phyloP scores from a whole-genome alignment of 352 stramenopile species.

The Pythium pyrilobum region DNA sequence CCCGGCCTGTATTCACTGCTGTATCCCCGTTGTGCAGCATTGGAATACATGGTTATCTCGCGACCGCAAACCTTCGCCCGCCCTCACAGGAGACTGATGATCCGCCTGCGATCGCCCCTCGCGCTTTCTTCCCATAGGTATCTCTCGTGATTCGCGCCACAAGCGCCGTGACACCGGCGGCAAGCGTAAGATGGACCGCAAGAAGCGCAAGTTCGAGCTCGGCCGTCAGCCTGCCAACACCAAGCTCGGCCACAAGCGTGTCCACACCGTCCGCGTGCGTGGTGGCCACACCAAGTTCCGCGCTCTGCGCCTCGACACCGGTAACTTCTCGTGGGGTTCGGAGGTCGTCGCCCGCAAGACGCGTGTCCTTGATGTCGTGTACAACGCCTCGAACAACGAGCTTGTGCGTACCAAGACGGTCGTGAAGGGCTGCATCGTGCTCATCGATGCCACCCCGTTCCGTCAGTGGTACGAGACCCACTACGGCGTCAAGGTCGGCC shows the following conservation, averaged over 20 bases:
- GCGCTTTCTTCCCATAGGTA: conserved; percentile 81
- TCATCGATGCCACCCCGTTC: conserved; percentile 99
- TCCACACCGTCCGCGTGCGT: conserved; percentile 94
- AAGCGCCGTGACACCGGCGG: conserved; percentile 99
- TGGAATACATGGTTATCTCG: conserved; percentile 49
- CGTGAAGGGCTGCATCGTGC: conserved; percentile 98
- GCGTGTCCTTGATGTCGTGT: conserved; percentile 99
- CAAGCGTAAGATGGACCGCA: conserved; percentile 96
- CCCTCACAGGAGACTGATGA: conserved; percentile 14
- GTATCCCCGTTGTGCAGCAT: conserved; percentile 89
- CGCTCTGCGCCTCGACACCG: conserved; percentile 96
- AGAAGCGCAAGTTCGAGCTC: conserved; percentile 99
- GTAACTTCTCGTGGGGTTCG: conserved; percentile 99
- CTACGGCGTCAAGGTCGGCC: conserved; percentile 94
- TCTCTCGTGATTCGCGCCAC: conserved; percentile 99
- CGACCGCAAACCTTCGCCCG: background rate
- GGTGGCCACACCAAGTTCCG: conserved; percentile 99
- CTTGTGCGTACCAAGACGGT: conserved; percentile 99
- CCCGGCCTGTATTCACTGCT: conserved; percentile 76
- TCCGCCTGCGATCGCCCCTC: conserved; percentile 3
- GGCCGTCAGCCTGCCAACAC: conserved; percentile 97
- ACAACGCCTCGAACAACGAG: conserved; percentile 99
- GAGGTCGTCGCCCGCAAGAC: conserved; percentile 98
- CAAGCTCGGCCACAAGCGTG: conserved; percentile 97
- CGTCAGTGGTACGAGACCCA: conserved; percentile 99